Base-by-base conservation (phyloP, 164 flowering plant genomes). In the Macadamia integrifolia region DNA sequence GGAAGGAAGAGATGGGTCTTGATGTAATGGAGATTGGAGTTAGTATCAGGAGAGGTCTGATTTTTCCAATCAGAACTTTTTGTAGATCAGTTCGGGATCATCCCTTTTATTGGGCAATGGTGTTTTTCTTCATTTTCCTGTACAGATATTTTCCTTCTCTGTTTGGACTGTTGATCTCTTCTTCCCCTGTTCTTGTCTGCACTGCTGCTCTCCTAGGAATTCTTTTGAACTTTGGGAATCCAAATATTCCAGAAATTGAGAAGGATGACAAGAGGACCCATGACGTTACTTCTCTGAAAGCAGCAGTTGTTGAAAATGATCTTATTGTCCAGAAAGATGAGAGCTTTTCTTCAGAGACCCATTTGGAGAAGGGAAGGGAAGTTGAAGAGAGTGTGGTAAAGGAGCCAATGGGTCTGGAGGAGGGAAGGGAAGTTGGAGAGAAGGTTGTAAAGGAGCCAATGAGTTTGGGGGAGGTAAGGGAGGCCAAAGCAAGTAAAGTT, bases 121-220 rank as follows among this genome's bases (percentile, higher is more conserved):
- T 80, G 66, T 78, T 80, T 69, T 82, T 76, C 64, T 66, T 82
- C 76, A 49, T 79, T 40, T 57, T 76, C 52, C 65, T 87, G 77
- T 79, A 92, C 64, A 84, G 82, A 79, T 82, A 80, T 59, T 82
- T 75, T 64, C 99, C 99, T 65, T 71, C 81, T 64, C 9, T 87
- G 71, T 91, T 95, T 73, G 78, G 82, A n/a, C 68, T 89, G 31
- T 74, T 92, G 76, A 69, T 91, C 2, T 85, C 92, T 76, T 82
- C 89, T 35, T 92, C 92, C 43, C 98, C 99, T 77, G 88, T 92
- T 72, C 74, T 95, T 75, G 78, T 89, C 43, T 91, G 91, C 71
- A 89, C 99, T 69, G 90, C 90, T 77, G 72, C 85, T 80, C 83
- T 95, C 75, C 94, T 95, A 71, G 99, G 97, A 23, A 83, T 88